Conservation (phyloP, 2,329 filamentous ascomycete species). For the Beauveria australis region DNA sequence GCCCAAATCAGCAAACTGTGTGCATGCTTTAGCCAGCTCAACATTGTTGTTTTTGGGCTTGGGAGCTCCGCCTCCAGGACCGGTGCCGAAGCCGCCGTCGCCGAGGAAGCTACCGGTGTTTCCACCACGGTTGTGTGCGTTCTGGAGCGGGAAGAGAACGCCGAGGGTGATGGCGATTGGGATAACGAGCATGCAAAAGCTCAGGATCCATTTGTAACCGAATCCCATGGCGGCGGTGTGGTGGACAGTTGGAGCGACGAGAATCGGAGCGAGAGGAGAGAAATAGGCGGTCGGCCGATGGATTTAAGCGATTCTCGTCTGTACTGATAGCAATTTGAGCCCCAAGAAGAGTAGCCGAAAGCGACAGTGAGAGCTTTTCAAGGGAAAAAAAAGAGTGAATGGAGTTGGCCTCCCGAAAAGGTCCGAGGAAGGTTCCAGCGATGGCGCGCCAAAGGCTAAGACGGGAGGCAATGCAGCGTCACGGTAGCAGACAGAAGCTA, state of each 20-base stretch:
- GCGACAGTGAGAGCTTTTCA: slow-evolving; percentile 4
- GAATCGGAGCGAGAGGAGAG: neutral
- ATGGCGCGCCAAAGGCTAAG: neutral
- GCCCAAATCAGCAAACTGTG: slow-evolving; percentile 34
- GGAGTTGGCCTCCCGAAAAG: neutral
- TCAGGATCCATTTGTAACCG: slow-evolving; percentile 36
- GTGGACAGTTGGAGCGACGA: neutral
- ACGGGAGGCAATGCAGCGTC: neutral
- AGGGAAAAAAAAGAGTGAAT: slow-evolving; percentile 9
- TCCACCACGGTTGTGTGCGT: slow-evolving; percentile 33
- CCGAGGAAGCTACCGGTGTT: slow-evolving; percentile 36
- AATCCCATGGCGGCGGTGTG: slow-evolving; percentile 25
- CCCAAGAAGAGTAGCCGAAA: neutral
- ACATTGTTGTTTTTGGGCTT: slow-evolving; percentile 24
- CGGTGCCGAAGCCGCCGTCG: slow-evolving; percentile 14
- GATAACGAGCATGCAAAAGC: slow-evolving; percentile 39
- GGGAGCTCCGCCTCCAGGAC: slow-evolving; percentile 13
- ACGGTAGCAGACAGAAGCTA: neutral
- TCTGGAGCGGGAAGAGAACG: slow-evolving; percentile 40
- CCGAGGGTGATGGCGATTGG: slow-evolving; percentile 42
- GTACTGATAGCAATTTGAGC: neutral
- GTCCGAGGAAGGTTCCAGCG: neutral
- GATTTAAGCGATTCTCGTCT: neutral
- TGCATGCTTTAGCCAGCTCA: slow-evolving; percentile 30
- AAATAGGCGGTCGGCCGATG: neutral